Base-by-base conservation (phyloP, 2,329 filamentous ascomycete species). In the Dactylellina leptospora region DNA sequence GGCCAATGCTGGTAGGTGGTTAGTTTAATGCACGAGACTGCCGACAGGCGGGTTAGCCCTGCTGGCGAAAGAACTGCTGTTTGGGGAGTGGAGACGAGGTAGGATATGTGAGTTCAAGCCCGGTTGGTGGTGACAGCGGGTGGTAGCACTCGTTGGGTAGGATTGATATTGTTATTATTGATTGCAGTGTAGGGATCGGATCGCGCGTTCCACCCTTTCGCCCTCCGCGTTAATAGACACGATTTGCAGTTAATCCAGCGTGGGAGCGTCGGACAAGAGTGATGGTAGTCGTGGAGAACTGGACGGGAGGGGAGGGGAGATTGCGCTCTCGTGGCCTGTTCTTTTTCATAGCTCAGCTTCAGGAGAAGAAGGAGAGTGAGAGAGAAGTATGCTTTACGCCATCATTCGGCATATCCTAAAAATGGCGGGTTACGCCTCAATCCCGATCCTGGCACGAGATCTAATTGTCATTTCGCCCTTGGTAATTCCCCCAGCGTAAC, bases 101-200 rank as follows among this genome's bases (percentile, higher is more conserved):
- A 71, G 66, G 66, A 71, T 71, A 53, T 42, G 66, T 62, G 66
- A 71, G 51, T 59, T 62, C 45, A 51, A 58, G 66, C 66, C 66
- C 53, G 58, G 56, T 62, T 71, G 66, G 58, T 62, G 51, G 66
- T 63, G 66, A 54, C 58, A 42, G 23, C 36, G 48, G 58, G 58
- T 62, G 58, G 58, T 71, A 71, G 58, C 58, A 71, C 66, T 55
- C 66, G 66, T 71, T 71, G 33, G 56, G 66, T 71, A 71, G 66
- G 66, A 71, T 71, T 48, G n/a, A n/a, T n/a, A n/a, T n/a, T n/a
- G n/a, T n/a, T n/a, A n/a, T n/a, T n/a, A n/a, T n/a, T n/a, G 50
- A 53, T 51, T 51, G 28, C 23, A 28, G 13, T n/a, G 58, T 47
- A 58, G 36, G 51, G 66, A 63, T 63, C 30, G 50, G 66, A 56